Conservation (phyloP, 805 yeast species). For the Metschnikowia bowlesiae region DNA sequence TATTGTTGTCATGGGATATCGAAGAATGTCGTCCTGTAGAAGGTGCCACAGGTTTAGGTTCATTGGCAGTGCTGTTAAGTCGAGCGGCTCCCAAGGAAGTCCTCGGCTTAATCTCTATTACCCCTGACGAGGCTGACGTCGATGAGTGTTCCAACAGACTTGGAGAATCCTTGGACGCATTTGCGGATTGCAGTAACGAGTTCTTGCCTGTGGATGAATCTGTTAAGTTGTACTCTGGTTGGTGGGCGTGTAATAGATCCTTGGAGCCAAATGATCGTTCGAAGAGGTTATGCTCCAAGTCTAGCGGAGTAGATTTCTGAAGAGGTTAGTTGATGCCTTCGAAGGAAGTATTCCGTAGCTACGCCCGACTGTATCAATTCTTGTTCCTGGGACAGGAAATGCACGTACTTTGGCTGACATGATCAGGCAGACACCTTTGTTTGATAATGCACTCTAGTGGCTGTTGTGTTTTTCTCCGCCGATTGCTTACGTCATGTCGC, state of each 20-base stretch:
- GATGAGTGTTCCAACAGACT: conserved; percentile 5
- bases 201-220: not conserved
- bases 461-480: conserved; percentile 5
- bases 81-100: not conserved
- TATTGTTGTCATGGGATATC: conserved; percentile 20
- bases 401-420: conserved; percentile 3
- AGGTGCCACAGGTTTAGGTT: not conserved
- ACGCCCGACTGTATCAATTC: not conserved
- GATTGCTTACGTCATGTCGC: conserved; percentile 14
- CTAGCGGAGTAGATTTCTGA: conserved; percentile 49
- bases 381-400: not conserved
- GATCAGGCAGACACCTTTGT: not conserved
- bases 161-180: conserved; percentile 4
- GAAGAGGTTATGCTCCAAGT: conserved; percentile 90
- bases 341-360: no score
- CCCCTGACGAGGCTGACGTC: conserved; percentile 7
- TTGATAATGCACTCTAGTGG: not conserved
- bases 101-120: conserved; percentile 9
- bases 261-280: conserved; percentile 88
- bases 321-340: not conserved
- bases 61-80: not conserved
- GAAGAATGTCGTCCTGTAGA: not conserved
- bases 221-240: not conserved
- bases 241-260: conserved; percentile 20
- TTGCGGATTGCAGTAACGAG: conserved; percentile 4